These are phyloP conservation scores for Aegilops speltoides DNA, from an alignment of 176 grass and related monocot species.

Conservation along the genomic window DNA sequence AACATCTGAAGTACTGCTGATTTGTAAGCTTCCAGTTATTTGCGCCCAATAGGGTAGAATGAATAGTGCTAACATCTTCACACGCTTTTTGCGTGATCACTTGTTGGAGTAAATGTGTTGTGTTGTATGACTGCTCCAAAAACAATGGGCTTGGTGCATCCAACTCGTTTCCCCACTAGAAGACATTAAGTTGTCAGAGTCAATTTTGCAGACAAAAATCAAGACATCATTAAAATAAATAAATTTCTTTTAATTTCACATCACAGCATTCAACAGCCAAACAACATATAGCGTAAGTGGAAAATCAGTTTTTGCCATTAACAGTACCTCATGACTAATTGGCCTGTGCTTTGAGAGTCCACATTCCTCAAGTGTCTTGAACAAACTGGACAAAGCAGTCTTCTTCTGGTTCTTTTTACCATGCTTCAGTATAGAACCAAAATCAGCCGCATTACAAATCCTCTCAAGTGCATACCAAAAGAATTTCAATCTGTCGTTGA, in stretches of 20 bases:
- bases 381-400: slow-evolving; percentile 64
- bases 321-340: slow-evolving; percentile 56
- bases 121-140: slow-evolving; percentile 71
- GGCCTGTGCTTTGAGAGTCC: slow-evolving; percentile 82
- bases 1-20: slow-evolving; percentile 72
- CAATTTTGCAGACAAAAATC: background rate
- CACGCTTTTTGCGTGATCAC: slow-evolving; percentile 26
- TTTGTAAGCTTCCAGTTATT: slow-evolving; percentile 74
- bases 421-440: slow-evolving; percentile 66
- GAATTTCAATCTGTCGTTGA: slow-evolving; percentile 48
- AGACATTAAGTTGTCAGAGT: background rate
- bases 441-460: slow-evolving; percentile 68
- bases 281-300: background rate
- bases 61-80: slow-evolving; percentile 29
- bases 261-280: slow-evolving; percentile 8
- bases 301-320: background rate
- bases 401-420: slow-evolving; percentile 93
- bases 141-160: slow-evolving; percentile 49
- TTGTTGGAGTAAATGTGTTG: slow-evolving; percentile 70
- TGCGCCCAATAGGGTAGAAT: slow-evolving; percentile 34
- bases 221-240: too few relatives aligned
- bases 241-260: background rate
- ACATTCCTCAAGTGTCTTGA: slow-evolving; percentile 82
- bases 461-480: slow-evolving; percentile 74
- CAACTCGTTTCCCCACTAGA: slow-evolving; percentile 52